phyloP scores from a whole-genome alignment of 2,329 filamentous ascomycete genomes.

The Colletotrichum sp. region DNA sequence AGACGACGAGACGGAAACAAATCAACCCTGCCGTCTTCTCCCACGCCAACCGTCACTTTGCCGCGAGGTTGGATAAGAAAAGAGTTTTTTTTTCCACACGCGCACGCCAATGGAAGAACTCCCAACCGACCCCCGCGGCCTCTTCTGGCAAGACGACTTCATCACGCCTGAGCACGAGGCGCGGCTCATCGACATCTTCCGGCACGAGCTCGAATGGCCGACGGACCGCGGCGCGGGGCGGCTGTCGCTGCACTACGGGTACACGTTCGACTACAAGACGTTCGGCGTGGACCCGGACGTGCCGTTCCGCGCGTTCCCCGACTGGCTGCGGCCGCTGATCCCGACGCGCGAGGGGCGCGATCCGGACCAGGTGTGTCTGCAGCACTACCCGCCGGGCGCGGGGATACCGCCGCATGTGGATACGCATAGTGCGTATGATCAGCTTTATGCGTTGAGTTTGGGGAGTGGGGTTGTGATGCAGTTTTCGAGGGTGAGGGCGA shows the following conservation, averaged over 20 bases:
- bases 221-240: conserved; percentile 40
- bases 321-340: conserved; percentile 53
- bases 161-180: conserved; percentile 49
- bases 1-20: rapidly evolving
- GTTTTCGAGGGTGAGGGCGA: conserved; percentile 34
- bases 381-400: conserved; percentile 63
- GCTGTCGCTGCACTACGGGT: conserved; percentile 58
- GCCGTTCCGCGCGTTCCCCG: conserved; percentile 54
- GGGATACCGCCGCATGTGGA: conserved; percentile 67
- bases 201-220: conserved; percentile 50
- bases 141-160: conserved; percentile 51
- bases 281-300: conserved; percentile 56
- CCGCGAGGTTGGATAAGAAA: no score
- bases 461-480: conserved; percentile 48
- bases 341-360: conserved; percentile 45
- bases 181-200: conserved; percentile 46
- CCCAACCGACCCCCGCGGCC: conserved; percentile 35
- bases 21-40: neutral
- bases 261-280: conserved; percentile 63
- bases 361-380: conserved; percentile 63
- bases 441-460: conserved; percentile 49
- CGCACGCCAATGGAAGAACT: conserved; percentile 25
- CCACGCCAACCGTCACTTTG: no score
- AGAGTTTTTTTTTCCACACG: neutral
- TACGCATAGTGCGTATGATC: conserved; percentile 49